Percentiles rank a stretch among this genome's conserved stretches.
Evolutionary conservation across 2,329 filamentous ascomycete genomes (phyloP).

Genomic region (Monilinia fructicola): DNA sequence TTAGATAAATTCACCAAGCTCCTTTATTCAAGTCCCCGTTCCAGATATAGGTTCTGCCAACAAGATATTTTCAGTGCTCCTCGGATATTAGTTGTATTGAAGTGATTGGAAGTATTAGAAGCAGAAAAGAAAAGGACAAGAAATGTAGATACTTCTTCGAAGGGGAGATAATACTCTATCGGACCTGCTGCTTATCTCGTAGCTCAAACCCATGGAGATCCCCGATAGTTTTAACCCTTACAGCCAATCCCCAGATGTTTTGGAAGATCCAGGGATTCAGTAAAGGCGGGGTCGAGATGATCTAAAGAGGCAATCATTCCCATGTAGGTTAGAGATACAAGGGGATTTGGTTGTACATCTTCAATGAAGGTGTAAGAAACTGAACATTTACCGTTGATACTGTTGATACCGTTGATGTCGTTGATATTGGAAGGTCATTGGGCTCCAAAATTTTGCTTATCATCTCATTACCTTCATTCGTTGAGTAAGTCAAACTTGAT

Average conservation of each 20-base stretch:
- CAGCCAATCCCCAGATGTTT: neutral
- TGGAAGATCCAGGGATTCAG: neutral
- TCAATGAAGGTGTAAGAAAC: neutral
- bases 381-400: neutral
- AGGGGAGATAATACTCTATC: conserved; percentile 15
- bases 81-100: neutral
- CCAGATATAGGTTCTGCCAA: neutral
- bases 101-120: neutral
- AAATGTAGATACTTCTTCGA: neutral
- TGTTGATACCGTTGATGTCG: neutral
- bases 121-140: neutral
- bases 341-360: neutral
- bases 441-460: neutral
- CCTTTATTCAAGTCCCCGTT: neutral
- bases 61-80: neutral
- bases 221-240: conserved; percentile 12
- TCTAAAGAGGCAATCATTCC: conserved; percentile 4
- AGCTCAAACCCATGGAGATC: conserved; percentile 20
- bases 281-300: conserved; percentile 18
- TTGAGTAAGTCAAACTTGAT: conserved; percentile 28
- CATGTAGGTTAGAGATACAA: neutral
- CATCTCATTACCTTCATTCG: conserved; percentile 28
- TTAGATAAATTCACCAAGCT: too few relatives aligned
- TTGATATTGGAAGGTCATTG: neutral
- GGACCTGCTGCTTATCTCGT: conserved; percentile 19